Evolutionary conservation across 108 stramenopile species (phyloP).

Genomic region (Cylindrotheca fusiformis): DNA sequence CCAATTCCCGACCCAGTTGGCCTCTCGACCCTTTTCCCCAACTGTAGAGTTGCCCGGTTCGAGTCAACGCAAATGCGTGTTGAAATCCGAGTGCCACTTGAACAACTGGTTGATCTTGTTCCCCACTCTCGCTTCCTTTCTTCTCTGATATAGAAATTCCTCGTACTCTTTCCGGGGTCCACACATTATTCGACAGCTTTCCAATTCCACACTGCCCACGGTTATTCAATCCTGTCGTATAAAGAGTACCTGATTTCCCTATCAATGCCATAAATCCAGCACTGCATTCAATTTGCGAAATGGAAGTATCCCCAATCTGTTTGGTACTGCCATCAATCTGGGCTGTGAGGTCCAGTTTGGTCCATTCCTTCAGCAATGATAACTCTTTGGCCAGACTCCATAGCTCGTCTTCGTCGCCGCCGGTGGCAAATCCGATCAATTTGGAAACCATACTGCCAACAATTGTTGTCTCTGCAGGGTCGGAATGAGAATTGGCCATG

Average conservation of each 20-base stretch:
- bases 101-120: constrained; percentile 64
- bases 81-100: constrained; percentile 84
- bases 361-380: constrained; percentile 30
- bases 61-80: constrained; percentile 79
- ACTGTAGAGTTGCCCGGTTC: constrained; percentile 66
- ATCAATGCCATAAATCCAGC: constrained; percentile 77
- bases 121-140: constrained; percentile 1
- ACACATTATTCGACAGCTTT: constrained; percentile 53
- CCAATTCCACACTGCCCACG: constrained; percentile 83
- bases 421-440: constrained; percentile 31
- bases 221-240: constrained; percentile 75
- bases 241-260: constrained; percentile 43
- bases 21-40: constrained; percentile 90
- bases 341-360: constrained; percentile 20
- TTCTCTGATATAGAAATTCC: constrained; percentile 23
- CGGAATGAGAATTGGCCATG: constrained; percentile 14
- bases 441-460: constrained; percentile 24
- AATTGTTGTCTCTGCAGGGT: constrained; percentile 18
- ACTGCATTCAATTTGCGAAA: constrained; percentile 28
- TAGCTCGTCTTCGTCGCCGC: constrained; percentile 16
- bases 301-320: constrained; percentile 11
- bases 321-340: not conserved
- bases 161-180: constrained; percentile 59
- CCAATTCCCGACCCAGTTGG: constrained; percentile 64
- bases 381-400: constrained; percentile 29